Conservation (phyloP, 78 protist species). For the Anaeramoeba flamelloides region DNA sequence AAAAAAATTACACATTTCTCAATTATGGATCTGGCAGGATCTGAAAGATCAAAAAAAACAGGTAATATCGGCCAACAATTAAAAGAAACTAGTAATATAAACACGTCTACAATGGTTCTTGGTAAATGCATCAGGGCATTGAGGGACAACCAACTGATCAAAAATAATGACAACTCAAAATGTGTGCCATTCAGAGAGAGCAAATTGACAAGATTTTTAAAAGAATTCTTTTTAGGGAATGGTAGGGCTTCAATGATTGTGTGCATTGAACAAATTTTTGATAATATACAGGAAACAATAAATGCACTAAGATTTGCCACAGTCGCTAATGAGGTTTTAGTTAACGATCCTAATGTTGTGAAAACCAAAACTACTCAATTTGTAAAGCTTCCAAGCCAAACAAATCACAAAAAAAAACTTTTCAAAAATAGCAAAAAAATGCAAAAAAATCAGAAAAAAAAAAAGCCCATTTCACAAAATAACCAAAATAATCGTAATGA, state of each 20-base stretch:
- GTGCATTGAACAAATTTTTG: constrained; percentile 25
- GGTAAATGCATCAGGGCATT: constrained; percentile 40
- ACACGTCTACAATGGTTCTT: constrained; percentile 36
- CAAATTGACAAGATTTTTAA: constrained; percentile 51
- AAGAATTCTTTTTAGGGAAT: constrained; percentile 31
- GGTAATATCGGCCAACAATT: constrained; percentile 28
- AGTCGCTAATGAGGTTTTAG: constrained; percentile 33
- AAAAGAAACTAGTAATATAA: constrained; percentile 42
- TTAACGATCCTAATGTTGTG: too few species aligned
- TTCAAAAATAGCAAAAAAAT: too few species aligned
- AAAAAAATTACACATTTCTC: too few species aligned
- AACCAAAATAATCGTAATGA: too few species aligned
- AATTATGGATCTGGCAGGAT: constrained; percentile 57
- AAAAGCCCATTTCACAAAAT: too few species aligned
- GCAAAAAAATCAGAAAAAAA: too few species aligned
- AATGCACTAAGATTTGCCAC: constrained; percentile 44
- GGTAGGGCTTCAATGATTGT: constrained; percentile 49
- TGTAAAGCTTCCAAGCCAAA: too few species aligned
- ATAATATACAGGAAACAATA: constrained; percentile 36
- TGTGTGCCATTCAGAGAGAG: constrained; percentile 57
- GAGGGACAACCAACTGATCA: constrained; percentile 30
- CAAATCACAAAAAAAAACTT: too few species aligned
- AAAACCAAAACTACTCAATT: too few species aligned
- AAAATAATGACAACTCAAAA: constrained; percentile 5
- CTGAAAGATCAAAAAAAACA: constrained; percentile 36